phyloP scores from a whole-genome alignment of 129 eudicot genomes.

The Deinandra increscens region DNA sequence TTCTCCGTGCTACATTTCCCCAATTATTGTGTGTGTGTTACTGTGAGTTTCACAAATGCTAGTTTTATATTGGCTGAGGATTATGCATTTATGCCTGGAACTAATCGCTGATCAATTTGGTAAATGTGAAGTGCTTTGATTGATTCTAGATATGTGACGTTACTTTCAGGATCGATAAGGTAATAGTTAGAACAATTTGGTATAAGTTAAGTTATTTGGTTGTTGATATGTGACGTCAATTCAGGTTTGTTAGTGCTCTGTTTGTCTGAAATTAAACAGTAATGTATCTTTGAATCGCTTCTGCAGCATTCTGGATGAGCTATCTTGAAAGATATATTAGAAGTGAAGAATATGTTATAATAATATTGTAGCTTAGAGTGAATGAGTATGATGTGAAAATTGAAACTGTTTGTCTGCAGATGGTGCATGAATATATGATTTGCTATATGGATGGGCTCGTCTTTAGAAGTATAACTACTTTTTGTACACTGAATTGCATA shows the following conservation, averaged over 20 bases:
- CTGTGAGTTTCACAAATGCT: not conserved
- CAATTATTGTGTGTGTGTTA: slow-evolving; percentile 4
- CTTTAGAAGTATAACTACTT: not conserved
- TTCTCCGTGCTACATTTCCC: not conserved
- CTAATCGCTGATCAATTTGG: slow-evolving; percentile 11
- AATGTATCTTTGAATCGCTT: not conserved
- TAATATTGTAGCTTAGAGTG: not conserved
- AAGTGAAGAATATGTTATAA: not conserved
- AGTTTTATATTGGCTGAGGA: slow-evolving; percentile 7
- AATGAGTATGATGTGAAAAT: slow-evolving; percentile 1
- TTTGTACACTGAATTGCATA: not conserved
- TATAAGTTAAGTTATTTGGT: not conserved
- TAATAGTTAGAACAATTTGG: not conserved
- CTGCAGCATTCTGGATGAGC: not conserved
- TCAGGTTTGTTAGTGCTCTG: not conserved
- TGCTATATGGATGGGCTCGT: not conserved
- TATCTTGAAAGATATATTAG: not conserved
- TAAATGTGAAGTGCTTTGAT: not conserved
- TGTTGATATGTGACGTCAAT: not conserved
- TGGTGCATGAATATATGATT: not conserved
- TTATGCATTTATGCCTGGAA: not conserved
- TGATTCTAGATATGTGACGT: slow-evolving; percentile 7
- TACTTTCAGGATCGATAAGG: not conserved
- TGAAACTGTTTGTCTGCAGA: not conserved
- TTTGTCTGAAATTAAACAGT: not conserved